A percentile compares a stretch with the other conserved stretches of the same genome.
Conservation (phyloP, 257 asterid species). For the Jacaranda mimosifolia region DNA sequence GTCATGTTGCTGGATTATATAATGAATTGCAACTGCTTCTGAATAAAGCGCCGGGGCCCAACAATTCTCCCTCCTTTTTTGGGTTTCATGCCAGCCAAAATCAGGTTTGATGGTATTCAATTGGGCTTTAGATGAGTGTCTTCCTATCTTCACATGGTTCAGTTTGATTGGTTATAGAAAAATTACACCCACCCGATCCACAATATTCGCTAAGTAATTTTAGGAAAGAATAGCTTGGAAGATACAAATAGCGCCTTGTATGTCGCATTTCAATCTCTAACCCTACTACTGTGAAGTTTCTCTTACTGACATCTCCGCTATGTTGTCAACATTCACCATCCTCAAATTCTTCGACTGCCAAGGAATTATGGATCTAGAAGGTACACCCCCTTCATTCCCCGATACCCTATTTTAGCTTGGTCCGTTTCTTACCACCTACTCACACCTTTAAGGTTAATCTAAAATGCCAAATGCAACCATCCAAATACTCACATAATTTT, state of each 20-base stretch:
- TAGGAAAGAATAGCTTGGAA: not conserved
- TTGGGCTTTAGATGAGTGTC: not conserved
- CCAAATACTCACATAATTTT: not conserved
- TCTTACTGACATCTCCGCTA: not conserved
- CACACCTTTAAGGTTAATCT: not conserved
- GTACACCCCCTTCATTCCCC: not conserved
- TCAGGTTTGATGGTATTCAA: not conserved
- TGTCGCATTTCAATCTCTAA: not conserved
- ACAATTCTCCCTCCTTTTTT: not conserved
- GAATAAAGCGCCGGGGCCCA: not conserved
- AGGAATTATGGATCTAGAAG: conserved; percentile 13
- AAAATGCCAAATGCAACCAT: not conserved
- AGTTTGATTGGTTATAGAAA: not conserved
- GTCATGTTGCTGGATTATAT: not conserved
- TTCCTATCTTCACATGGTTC: not conserved
- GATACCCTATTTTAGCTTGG: not conserved
- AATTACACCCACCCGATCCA: not conserved
- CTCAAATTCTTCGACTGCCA: not conserved
- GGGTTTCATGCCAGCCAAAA: not conserved
- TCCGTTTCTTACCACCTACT: not conserved
- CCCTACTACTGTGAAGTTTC: conserved; percentile 12
- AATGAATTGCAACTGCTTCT: not conserved
- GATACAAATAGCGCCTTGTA: not conserved
- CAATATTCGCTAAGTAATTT: not conserved
- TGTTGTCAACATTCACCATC: not conserved